These are phyloP conservation scores for Caloboletus inedulis DNA, from an alignment of 1,284 basidiomycete species.

Conservation along the genomic window DNA sequence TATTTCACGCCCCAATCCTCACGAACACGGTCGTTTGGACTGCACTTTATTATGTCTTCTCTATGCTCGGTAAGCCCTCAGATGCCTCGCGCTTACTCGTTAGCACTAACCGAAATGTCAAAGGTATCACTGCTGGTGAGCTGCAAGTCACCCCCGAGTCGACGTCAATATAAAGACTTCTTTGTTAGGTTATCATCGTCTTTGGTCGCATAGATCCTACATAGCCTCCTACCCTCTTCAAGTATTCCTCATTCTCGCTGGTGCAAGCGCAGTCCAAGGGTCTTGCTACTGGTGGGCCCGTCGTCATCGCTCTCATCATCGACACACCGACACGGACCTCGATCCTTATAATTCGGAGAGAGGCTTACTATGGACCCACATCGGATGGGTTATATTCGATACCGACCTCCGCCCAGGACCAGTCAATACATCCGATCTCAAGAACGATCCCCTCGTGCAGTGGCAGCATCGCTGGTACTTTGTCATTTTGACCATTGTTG, in stretches of 20 bases:
- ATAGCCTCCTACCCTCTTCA: conserved; percentile 76
- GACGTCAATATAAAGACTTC: background rate
- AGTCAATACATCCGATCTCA: conserved; percentile 80
- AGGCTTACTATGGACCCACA: conserved; percentile 79
- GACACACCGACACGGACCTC: conserved; percentile 87
- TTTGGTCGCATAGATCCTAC: conserved; percentile 91
- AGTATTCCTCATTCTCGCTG: conserved; percentile 71
- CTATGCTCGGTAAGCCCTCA: conserved; percentile 55
- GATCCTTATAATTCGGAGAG: conserved; percentile 88
- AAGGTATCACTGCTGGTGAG: conserved; percentile 61
- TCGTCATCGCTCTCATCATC: conserved; percentile 86
- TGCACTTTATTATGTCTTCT: conserved; percentile 70
- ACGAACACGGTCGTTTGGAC: conserved; percentile 60
- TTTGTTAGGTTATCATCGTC: conserved; percentile 75
- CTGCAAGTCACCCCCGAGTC: background rate
- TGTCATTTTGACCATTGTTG: conserved; percentile 60
- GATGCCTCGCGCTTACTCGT: conserved; percentile 10
- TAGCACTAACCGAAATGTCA: conserved; percentile 15
- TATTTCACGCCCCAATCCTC: conserved; percentile 45
- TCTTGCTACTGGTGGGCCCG: conserved; percentile 94
- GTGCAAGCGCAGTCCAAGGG: conserved; percentile 85
- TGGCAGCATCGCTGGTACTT: conserved; percentile 87
- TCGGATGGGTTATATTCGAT: conserved; percentile 90
- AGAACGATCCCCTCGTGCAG: conserved; percentile 68
- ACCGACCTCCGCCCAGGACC: conserved; percentile 73